Evolutionary conservation across 345 rosid species (phyloP).

Genomic region (Syzygium aqueum): DNA sequence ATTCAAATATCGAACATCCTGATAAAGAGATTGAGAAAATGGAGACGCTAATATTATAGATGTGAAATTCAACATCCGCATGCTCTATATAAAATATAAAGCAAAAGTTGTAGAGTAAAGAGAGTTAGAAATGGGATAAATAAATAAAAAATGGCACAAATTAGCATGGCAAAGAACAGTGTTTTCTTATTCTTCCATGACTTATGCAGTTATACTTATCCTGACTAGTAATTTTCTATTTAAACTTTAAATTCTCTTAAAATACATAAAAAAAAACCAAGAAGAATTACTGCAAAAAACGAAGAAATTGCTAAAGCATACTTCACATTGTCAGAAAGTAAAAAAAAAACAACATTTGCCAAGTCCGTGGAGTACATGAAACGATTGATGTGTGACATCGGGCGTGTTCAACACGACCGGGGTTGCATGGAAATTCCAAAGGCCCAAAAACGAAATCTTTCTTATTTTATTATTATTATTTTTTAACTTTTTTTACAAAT

Average conservation of each 20-base stretch:
- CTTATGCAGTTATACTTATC: background rate
- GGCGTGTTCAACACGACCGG: background rate
- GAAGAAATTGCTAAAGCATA: background rate
- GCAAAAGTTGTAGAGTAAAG: too few species aligned
- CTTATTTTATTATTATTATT: background rate
- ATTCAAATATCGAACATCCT: too few species aligned
- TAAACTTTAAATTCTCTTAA: background rate
- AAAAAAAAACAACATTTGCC: background rate
- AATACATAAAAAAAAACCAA: background rate
- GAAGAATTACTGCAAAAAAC: background rate
- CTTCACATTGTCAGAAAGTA: background rate
- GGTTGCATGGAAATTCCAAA: background rate
- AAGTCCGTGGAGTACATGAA: background rate
- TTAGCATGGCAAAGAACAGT: background rate
- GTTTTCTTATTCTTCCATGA: background rate
- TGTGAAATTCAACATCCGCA: fast-evolving
- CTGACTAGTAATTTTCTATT: background rate
- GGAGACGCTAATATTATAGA: too few species aligned
- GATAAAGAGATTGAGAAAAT: too few species aligned
- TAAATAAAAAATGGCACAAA: background rate
- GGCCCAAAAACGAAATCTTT: background rate
- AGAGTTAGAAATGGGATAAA: too few species aligned
- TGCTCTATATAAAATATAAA: too few species aligned
- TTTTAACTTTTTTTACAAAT: background rate
- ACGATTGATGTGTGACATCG: background rate